Percentiles rank a stretch among this genome's conserved stretches.
These are phyloP conservation scores for Alopecurus myosuroides DNA, from an alignment of 176 grass and related monocot species.

Conservation along the genomic window DNA sequence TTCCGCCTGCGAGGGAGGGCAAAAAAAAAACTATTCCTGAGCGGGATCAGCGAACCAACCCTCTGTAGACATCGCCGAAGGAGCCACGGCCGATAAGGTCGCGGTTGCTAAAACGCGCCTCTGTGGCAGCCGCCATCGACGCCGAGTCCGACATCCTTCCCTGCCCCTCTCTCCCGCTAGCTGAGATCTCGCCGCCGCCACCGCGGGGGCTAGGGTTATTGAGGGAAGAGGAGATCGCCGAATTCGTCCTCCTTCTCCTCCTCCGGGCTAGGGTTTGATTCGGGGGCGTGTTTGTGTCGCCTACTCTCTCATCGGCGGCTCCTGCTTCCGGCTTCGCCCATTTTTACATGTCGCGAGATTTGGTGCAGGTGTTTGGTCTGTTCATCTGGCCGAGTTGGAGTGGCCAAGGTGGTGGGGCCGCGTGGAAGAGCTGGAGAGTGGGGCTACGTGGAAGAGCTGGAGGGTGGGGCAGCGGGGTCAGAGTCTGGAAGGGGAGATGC, in stretches of 20 bases:
- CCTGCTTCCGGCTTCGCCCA: constrained; percentile 22
- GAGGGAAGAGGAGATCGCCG: constrained; percentile 5
- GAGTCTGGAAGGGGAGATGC: background rate
- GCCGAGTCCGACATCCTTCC: constrained; percentile 55
- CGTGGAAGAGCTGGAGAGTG: background rate
- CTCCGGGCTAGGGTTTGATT: constrained; percentile 30
- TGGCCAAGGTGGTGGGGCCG: constrained; percentile 12
- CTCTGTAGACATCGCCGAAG: constrained; percentile 95
- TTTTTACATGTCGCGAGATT: constrained; percentile 45
- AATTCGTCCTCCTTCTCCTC: background rate
- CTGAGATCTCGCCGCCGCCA: constrained; percentile 22
- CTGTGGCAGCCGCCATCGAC: constrained; percentile 68
- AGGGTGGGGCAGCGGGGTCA: background rate
- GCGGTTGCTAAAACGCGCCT: constrained; percentile 70
- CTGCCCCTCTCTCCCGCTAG: background rate
- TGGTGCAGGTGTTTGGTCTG: constrained; percentile 26
- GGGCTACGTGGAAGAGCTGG: background rate
- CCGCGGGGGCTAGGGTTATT: constrained; percentile 6
- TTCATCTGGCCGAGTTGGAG: constrained; percentile 17
- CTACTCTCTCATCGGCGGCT: constrained; percentile 15
- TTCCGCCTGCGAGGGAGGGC: background rate
- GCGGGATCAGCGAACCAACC: constrained; percentile 29
- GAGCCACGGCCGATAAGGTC: constrained; percentile 85
- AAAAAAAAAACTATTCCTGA: background rate
- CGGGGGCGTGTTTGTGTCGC: background rate